Evolutionary conservation across 2,329 filamentous ascomycete genomes (phyloP).

Genomic region (Colletotrichum truncatum): DNA sequence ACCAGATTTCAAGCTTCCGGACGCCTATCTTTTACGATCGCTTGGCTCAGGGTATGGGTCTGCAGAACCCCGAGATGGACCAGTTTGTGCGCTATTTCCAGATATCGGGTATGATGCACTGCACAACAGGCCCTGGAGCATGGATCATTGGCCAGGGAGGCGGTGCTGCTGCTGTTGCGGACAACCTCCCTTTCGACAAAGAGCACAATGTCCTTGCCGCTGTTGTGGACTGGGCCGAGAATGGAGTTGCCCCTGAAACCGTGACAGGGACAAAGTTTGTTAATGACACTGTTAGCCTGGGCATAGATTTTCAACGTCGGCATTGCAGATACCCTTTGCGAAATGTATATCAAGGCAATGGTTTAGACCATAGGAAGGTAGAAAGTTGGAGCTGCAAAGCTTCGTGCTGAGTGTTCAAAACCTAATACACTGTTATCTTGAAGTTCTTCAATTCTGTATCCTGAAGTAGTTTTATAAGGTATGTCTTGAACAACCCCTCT

Average conservation of each 20-base stretch:
- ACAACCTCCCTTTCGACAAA: slow-evolving; percentile 39
- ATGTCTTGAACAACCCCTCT: too few relatives aligned
- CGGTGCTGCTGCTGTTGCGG: slow-evolving; percentile 21
- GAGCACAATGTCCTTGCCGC: slow-evolving; percentile 55
- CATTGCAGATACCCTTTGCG: slow-evolving; percentile 23
- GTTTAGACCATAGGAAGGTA: neutral
- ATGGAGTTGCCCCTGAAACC: slow-evolving; percentile 49
- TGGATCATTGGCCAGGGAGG: slow-evolving; percentile 40
- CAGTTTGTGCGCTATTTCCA: slow-evolving; percentile 62
- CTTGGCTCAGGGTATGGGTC: slow-evolving; percentile 53
- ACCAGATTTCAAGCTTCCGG: slow-evolving; percentile 52
- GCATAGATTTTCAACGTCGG: slow-evolving; percentile 13
- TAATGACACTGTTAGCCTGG: slow-evolving; percentile 25
- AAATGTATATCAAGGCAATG: neutral
- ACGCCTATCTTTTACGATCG: slow-evolving; percentile 59
- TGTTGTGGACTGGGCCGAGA: slow-evolving; percentile 59
- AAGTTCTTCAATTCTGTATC: too few relatives aligned
- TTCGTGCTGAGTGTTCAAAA: neutral
- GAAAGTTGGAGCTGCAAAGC: slow-evolving; percentile 15
- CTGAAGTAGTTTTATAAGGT: too few relatives aligned
- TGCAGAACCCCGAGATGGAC: slow-evolving; percentile 43
- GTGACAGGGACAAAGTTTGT: slow-evolving; percentile 46
- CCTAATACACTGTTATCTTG: too few relatives aligned
- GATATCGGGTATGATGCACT: slow-evolving; percentile 65
- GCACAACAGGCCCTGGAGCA: slow-evolving; percentile 56